Conservation (phyloP, 2,329 filamentous ascomycete species). For the Westerdykella aurantiaca region DNA sequence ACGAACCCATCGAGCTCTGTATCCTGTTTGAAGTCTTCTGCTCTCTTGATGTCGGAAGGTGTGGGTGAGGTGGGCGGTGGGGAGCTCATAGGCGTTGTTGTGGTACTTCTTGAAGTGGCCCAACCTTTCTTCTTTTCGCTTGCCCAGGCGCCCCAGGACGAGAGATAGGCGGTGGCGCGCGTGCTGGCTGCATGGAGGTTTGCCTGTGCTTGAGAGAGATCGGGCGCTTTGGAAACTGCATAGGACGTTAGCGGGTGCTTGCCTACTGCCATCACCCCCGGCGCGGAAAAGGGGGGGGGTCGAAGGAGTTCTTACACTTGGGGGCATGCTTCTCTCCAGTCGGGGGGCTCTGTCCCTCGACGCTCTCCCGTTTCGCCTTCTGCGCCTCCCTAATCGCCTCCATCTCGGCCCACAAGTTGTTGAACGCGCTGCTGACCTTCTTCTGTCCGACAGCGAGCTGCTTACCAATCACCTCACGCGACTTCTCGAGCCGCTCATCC, state of each 20-base stretch:
- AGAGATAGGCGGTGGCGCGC: constrained; percentile 57
- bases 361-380: constrained; percentile 48
- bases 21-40: constrained; percentile 20
- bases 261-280: not conserved
- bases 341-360: constrained; percentile 10
- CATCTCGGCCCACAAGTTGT: constrained; percentile 84
- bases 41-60: constrained; percentile 21
- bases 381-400: constrained; percentile 73
- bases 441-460: constrained; percentile 83
- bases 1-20: constrained; percentile 13
- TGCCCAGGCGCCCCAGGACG: constrained; percentile 59
- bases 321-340: not conserved
- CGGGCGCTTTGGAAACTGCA: constrained; percentile 36
- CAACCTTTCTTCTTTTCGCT: constrained; percentile 62
- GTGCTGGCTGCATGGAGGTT: constrained; percentile 50
- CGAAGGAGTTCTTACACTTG: not conserved
- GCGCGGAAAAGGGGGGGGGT: too few species aligned
- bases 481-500: constrained; percentile 80
- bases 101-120: constrained; percentile 14
- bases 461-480: constrained; percentile 78
- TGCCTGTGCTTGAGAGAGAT: constrained; percentile 51
- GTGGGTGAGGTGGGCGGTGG: constrained; percentile 16
- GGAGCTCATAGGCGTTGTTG: constrained; percentile 16
- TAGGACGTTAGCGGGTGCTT: too few species aligned
- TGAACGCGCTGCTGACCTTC: constrained; percentile 81